phyloP scores from a whole-genome alignment of 306 rosid species.

The Pterocarpus santalinus region DNA sequence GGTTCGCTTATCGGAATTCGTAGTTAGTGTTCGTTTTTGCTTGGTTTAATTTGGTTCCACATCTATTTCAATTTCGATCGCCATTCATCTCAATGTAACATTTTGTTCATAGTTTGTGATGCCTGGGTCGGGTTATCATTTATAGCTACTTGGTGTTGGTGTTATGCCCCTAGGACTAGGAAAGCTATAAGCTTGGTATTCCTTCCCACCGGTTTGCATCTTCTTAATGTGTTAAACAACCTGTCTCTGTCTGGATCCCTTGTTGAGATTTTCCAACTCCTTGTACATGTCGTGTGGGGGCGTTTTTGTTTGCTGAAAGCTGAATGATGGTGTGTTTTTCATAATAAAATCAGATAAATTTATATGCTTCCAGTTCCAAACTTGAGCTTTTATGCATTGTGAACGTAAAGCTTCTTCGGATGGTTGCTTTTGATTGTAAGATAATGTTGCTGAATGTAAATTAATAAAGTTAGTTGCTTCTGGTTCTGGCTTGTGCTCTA shows the following conservation, averaged over 20 bases:
- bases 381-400: too few relatives aligned
- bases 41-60: neutral
- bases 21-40: too few relatives aligned
- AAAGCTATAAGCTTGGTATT: neutral
- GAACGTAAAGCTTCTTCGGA: too few relatives aligned
- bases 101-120: neutral
- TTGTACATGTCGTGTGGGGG: neutral
- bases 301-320: neutral
- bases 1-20: too few relatives aligned
- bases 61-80: neutral
- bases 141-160: neutral
- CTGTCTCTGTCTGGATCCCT: neutral
- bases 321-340: neutral
- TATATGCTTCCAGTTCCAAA: neutral
- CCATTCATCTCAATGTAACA: neutral
- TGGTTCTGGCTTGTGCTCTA: constrained; percentile 21
- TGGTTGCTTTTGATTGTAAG: too few relatives aligned
- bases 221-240: neutral
- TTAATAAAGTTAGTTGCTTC: neutral
- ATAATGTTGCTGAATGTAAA: too few relatives aligned
- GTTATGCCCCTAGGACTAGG: neutral
- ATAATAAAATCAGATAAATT: neutral
- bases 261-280: constrained; percentile 6
- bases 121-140: too few relatives aligned
- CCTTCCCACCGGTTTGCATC: neutral